phyloP scores from a whole-genome alignment of 139 green algal genomes.

The Chlorella sp. region DNA sequence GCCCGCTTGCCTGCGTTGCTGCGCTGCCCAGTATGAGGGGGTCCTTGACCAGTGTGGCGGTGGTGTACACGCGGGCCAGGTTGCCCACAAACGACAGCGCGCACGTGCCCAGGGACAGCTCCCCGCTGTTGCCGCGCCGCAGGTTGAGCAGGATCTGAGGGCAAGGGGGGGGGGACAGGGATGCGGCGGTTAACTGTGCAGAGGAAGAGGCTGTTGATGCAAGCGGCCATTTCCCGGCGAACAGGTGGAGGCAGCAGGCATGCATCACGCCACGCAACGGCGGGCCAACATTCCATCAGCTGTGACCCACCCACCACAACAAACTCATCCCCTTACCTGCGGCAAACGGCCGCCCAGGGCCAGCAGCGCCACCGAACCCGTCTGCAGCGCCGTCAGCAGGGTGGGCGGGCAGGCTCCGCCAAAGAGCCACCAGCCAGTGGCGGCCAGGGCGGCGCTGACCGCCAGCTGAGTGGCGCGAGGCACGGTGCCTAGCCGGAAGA shows the following conservation, averaged over 20 bases:
- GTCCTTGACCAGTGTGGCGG: slow-evolving; percentile 70
- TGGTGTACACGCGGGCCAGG: slow-evolving; percentile 76
- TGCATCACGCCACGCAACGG: too few relatives aligned
- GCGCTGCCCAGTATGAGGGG: slow-evolving; percentile 47
- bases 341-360: slow-evolving; percentile 42
- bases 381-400: slow-evolving; percentile 54
- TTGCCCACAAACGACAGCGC: slow-evolving; percentile 76
- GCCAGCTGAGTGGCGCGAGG: not conserved
- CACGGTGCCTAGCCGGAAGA: slow-evolving; percentile 44
- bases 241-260: too few relatives aligned
- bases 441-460: not conserved
- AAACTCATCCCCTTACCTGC: not conserved
- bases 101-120: slow-evolving; percentile 72
- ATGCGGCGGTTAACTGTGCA: too few relatives aligned
- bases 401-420: slow-evolving; percentile 21
- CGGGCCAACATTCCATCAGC: too few relatives aligned
- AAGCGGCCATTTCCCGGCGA: too few relatives aligned
- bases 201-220: too few relatives aligned
- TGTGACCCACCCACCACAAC: too few relatives aligned
- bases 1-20: not conserved
- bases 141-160: slow-evolving; percentile 82
- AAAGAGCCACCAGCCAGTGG: slow-evolving; percentile 47
- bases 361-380: slow-evolving; percentile 63
- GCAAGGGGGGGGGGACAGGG: not conserved
- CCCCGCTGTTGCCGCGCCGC: slow-evolving; percentile 67